phyloP scores from a whole-genome alignment of 257 asterid species.

The Rehmannia glutinosa region DNA sequence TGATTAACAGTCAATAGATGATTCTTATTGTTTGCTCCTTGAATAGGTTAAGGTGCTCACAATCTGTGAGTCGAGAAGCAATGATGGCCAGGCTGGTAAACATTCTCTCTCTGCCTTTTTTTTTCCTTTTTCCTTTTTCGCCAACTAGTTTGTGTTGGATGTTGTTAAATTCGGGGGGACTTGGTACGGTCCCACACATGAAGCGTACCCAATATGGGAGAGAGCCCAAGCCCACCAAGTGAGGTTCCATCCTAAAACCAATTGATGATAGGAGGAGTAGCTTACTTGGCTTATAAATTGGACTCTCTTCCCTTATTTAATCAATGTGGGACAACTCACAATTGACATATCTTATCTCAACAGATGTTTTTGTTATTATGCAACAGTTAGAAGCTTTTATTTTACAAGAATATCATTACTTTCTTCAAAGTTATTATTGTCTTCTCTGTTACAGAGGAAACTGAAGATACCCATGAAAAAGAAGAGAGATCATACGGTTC shows the following conservation, averaged over 20 bases:
- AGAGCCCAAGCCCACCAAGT: no score
- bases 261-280: no score
- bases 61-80: slow-evolving; percentile 66
- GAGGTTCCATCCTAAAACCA: no score
- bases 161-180: no score
- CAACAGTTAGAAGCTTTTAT: background rate
- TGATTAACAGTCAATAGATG: background rate
- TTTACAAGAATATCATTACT: background rate
- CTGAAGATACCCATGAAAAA: slow-evolving; percentile 38
- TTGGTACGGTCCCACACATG: no score
- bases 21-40: slow-evolving; percentile 21
- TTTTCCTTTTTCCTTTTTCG: background rate
- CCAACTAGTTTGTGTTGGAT: background rate
- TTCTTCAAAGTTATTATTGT: background rate
- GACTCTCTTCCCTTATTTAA: no score
- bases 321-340: no score
- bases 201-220: no score
- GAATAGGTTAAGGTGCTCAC: slow-evolving; percentile 83
- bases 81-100: slow-evolving; percentile 49
- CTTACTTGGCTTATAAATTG: no score
- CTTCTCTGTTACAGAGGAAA: slow-evolving; percentile 50
- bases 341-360: no score
- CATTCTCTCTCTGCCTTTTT: background rate
- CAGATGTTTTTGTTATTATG: background rate
- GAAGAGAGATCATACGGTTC: slow-evolving; percentile 89